These are phyloP conservation scores for Suhomyces guaymorum DNA, from an alignment of 1,139 yeast species.

Conservation along the genomic window DNA sequence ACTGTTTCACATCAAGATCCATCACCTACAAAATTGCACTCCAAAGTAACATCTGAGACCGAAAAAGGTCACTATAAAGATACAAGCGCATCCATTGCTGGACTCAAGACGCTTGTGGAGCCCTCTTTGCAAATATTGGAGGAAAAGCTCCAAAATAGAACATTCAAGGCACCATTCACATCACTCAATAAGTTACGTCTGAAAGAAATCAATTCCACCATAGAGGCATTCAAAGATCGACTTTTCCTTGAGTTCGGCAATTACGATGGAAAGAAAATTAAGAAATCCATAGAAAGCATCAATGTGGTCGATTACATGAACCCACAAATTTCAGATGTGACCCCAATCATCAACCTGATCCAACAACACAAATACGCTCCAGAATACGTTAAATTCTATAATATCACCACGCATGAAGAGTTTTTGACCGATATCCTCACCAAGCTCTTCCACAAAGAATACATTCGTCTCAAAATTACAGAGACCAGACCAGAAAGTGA, in stretches of 20 bases:
- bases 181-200: slow-evolving; percentile 11
- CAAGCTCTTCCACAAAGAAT: slow-evolving; percentile 27
- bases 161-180: slow-evolving; percentile 11
- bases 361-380: slow-evolving; percentile 22
- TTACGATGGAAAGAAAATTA: no score
- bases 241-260: slow-evolving; percentile 2
- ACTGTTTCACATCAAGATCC: no score
- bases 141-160: slow-evolving; percentile 2
- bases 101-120: slow-evolving; percentile 1
- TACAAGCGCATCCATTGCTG: no score
- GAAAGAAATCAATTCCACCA: slow-evolving; percentile 5
- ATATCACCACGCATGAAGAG: slow-evolving; percentile 20
- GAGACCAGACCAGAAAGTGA: slow-evolving; percentile 17
- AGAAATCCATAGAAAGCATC: not conserved
- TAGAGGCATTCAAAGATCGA: slow-evolving; percentile 5
- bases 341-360: slow-evolving; percentile 23
- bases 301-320: slow-evolving; percentile 30
- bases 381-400: slow-evolving; percentile 20
- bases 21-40: no score
- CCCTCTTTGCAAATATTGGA: slow-evolving; percentile 2
- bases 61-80: no score
- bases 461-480: slow-evolving; percentile 19
- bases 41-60: no score
- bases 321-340: slow-evolving; percentile 28
- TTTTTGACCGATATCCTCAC: slow-evolving; percentile 24